Evolutionary conservation across 495 filamentous ascomycete genomes (phyloP).

Genomic region (Annulohypoxylon bovei): DNA sequence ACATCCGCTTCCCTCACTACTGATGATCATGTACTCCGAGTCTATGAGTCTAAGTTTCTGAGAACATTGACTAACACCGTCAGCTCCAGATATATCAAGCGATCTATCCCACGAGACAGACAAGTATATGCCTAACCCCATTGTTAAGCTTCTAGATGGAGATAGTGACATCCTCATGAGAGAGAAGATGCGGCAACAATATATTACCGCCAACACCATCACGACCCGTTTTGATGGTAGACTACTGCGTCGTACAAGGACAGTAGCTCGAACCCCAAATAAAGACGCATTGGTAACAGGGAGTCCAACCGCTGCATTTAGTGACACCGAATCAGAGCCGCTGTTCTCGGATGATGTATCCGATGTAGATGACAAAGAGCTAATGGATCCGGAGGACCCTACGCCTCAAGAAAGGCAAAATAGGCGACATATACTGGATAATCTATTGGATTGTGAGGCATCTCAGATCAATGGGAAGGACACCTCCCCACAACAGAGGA

Average conservation of each 20-base stretch:
- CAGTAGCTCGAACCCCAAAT: neutral
- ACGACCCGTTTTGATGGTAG: neutral
- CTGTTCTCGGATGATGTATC: constrained; percentile 32
- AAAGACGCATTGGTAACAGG: neutral
- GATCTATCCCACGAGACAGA: neutral
- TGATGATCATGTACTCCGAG: no score
- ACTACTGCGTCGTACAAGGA: neutral
- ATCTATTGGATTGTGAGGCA: constrained; percentile 13
- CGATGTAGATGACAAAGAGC: neutral
- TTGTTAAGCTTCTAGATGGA: constrained; percentile 33
- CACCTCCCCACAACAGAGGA: neutral
- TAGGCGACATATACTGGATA: constrained; percentile 20
- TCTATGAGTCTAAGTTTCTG: no score
- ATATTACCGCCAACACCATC: neutral
- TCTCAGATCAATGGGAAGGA: neutral
- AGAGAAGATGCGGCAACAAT: constrained; percentile 35
- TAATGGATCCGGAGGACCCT: neutral
- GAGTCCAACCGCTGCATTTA: neutral
- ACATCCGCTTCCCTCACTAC: neutral
- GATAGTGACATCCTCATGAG: constrained; percentile 42
- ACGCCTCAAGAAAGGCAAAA: neutral
- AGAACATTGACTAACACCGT: neutral
- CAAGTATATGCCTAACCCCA: neutral
- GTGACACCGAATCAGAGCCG: neutral
- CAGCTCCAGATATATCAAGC: neutral